Conservation (phyloP, 352 stramenopile genomes). For the Pythium dissotocum region DNA sequence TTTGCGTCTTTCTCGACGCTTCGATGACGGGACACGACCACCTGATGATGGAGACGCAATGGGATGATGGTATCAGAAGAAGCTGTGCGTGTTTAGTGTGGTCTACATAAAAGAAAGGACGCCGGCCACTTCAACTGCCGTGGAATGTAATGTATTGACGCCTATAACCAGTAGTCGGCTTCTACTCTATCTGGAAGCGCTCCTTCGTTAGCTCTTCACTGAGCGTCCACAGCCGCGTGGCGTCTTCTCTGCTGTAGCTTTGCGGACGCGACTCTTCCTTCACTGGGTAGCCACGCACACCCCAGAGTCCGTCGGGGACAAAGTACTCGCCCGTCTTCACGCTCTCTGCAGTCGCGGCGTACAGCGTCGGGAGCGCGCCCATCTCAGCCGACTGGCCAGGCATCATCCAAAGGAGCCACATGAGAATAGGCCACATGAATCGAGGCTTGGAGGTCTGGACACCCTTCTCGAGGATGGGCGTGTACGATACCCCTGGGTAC, state of each 20-base stretch:
- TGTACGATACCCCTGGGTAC: conserved; percentile 30
- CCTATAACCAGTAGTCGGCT: too few relatives aligned
- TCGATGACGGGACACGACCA: background rate
- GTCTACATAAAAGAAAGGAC: background rate
- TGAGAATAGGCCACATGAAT: conserved; percentile 1
- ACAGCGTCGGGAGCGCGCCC: conserved; percentile 33
- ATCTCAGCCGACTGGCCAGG: conserved; percentile 28
- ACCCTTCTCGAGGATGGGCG: conserved; percentile 22
- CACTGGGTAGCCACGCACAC: conserved; percentile 15
- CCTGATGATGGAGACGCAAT: background rate
- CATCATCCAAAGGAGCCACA: conserved; percentile 7
- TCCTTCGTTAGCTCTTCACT: conserved; percentile 16
- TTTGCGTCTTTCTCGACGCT: too few relatives aligned
- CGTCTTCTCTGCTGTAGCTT: conserved; percentile 19
- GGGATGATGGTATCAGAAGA: too few relatives aligned
- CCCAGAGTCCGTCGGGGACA: conserved; percentile 34
- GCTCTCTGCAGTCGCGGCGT: conserved; percentile 25
- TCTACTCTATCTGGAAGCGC: background rate
- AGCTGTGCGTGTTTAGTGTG: too few relatives aligned
- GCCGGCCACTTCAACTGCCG: too few relatives aligned
- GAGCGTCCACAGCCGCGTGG: conserved; percentile 9
- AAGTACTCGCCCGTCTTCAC: conserved; percentile 31
- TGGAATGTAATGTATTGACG: too few relatives aligned
- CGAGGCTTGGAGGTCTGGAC: conserved; percentile 1
- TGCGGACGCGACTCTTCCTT: conserved; percentile 17